These are phyloP conservation scores for Backusella luteola DNA, from an alignment of 192 early-diverging fungal genomes.

Conservation along the genomic window DNA sequence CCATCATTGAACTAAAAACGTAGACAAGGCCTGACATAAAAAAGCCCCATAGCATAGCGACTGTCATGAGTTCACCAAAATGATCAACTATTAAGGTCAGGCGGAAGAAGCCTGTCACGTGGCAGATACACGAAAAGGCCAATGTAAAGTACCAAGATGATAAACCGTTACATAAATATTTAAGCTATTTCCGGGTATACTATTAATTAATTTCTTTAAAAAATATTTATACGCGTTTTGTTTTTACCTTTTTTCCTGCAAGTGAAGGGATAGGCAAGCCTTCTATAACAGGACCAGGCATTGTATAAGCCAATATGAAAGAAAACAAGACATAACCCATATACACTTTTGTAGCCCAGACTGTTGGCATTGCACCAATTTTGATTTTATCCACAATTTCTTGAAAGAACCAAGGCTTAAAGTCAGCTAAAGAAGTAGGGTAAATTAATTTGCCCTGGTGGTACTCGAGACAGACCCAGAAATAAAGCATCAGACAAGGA, in stretches of 20 bases:
- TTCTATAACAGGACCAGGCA: slow-evolving; percentile 64
- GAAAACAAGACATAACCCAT: slow-evolving; percentile 56
- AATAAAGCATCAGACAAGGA: slow-evolving; percentile 72
- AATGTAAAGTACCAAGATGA: slow-evolving; percentile 49
- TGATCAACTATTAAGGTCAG: slow-evolving; percentile 54
- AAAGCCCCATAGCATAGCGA: slow-evolving; percentile 50
- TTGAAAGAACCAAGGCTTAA: slow-evolving; percentile 38
- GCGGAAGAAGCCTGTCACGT: slow-evolving; percentile 42
- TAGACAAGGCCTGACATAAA: slow-evolving; percentile 42
- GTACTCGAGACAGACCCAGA: slow-evolving; percentile 69
- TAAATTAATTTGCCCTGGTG: slow-evolving; percentile 54
- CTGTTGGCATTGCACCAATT: slow-evolving; percentile 53
- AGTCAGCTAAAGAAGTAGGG: slow-evolving; percentile 32
- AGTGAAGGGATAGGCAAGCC: slow-evolving; percentile 69
- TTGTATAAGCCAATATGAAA: slow-evolving; percentile 55
- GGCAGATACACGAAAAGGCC: slow-evolving; percentile 39
- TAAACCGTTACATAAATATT: slow-evolving; percentile 56
- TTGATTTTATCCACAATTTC: slow-evolving; percentile 48
- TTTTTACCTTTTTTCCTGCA: slow-evolving; percentile 38
- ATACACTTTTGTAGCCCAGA: slow-evolving; percentile 54
- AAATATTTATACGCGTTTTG: not conserved
- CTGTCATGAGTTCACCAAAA: slow-evolving; percentile 54
- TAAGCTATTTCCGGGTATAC: slow-evolving; percentile 31
- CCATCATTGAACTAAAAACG: slow-evolving; percentile 24
- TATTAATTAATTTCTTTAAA: no score